Evolutionary conservation across 31 red algal species (phyloP).

Genomic region (Porphyra umbilicalis): DNA sequence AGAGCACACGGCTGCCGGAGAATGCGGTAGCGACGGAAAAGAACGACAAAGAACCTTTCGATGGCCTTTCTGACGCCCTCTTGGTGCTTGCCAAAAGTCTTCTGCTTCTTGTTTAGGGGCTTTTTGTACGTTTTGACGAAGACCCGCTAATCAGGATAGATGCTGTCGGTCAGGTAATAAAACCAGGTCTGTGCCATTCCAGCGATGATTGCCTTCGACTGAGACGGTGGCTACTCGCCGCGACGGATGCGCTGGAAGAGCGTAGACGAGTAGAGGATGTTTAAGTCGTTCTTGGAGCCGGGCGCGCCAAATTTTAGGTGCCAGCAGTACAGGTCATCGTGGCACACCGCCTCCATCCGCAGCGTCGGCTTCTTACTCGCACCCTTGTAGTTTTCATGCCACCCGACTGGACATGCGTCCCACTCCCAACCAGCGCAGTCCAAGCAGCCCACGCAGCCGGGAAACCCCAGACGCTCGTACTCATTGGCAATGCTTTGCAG

Average conservation of each 20-base stretch:
- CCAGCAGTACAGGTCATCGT: conserved; percentile 39
- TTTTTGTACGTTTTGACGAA: conserved; percentile 18
- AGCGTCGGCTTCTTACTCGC: conserved; percentile 24
- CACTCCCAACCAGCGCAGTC: too few relatives aligned
- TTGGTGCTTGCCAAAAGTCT: conserved; percentile 15
- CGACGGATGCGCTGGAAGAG: conserved; percentile 27
- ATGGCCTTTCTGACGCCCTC: conserved; percentile 15
- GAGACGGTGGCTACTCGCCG: conserved; percentile 21
- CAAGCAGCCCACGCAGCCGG: conserved; percentile 15
- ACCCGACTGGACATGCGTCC: conserved; percentile 22
- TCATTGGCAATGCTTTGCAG: conserved; percentile 12
- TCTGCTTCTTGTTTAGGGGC: conserved; percentile 6
- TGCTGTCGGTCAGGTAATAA: too few relatives aligned
- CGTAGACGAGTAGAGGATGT: conserved; percentile 15
- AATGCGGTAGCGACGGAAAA: background rate
- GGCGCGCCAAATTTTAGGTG: conserved; percentile 39
- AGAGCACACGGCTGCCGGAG: too few relatives aligned
- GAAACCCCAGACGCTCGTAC: conserved; percentile 26
- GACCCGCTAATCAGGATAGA: too few relatives aligned
- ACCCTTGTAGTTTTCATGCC: conserved; percentile 34
- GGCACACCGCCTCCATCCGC: conserved; percentile 39
- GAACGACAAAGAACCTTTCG: conserved; percentile 37
- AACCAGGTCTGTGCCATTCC: too few relatives aligned
- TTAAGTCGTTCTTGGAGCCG: too few relatives aligned
- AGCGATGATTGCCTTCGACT: background rate